A percentile compares a stretch with the other conserved stretches of the same genome.
Conservation (phyloP, 2,329 filamentous ascomycete genomes). For the Colletotrichum endophyticum region DNA sequence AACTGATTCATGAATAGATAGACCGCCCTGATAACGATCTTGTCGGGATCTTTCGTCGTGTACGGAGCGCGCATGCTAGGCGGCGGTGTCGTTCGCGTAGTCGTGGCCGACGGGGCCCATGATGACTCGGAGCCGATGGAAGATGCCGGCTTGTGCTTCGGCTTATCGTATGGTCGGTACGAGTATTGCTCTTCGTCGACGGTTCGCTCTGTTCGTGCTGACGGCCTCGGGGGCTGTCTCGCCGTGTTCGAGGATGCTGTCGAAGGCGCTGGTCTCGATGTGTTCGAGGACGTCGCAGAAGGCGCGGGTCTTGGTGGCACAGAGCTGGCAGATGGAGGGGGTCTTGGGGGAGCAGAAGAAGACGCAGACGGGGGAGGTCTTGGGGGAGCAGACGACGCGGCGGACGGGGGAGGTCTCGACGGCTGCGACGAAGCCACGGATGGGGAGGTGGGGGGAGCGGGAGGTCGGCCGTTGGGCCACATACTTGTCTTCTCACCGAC, state of each 20-base stretch:
- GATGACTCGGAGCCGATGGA: conserved; percentile 81
- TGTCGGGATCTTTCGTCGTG: conserved; percentile 88
- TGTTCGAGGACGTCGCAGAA: conserved; percentile 2
- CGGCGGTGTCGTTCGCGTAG: conserved; percentile 82
- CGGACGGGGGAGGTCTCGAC: conserved; percentile 43
- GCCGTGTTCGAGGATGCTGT: conserved; percentile 20
- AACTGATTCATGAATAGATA: conserved; percentile 92
- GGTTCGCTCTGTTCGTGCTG: conserved; percentile 64
- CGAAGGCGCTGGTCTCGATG: conserved; percentile 27
- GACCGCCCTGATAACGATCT: conserved; percentile 93
- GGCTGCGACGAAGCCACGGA: conserved; percentile 41
- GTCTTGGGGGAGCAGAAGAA: conserved; percentile 13
- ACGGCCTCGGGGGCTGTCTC: conserved; percentile 49
- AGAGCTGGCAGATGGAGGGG: conserved; percentile 21
- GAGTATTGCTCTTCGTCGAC: conserved; percentile 73
- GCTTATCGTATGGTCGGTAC: conserved; percentile 78
- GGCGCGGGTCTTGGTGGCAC: conserved; percentile 27
- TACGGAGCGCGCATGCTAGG: conserved; percentile 81
- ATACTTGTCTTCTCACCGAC: conserved; percentile 74
- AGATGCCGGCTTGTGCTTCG: conserved; percentile 68
- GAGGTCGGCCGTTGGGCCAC: conserved; percentile 68
- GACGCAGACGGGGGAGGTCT: conserved; percentile 28
- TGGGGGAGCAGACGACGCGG: conserved; percentile 40
- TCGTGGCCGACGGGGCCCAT: conserved; percentile 84
- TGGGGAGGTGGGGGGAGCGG: conserved; percentile 29